A percentile compares a stretch with the other conserved stretches of the same genome.
These are phyloP conservation scores for Capsicum rhomboideum DNA, from an alignment of 257 asterid genomes.

Conservation along the genomic window DNA sequence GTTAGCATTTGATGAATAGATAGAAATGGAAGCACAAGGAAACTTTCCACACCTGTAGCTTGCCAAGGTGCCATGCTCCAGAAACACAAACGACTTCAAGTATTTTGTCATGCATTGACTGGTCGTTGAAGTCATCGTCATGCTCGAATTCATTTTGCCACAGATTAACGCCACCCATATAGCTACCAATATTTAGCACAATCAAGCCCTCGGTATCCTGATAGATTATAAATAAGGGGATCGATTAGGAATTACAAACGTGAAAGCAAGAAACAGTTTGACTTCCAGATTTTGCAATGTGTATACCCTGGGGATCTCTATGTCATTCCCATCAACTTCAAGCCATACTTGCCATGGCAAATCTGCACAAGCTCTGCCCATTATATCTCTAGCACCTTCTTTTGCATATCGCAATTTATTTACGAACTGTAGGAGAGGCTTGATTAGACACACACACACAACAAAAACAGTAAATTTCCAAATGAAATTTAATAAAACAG, in stretches of 20 bases:
- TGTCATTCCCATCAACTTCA: slow-evolving; percentile 71
- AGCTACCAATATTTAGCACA: slow-evolving; percentile 86
- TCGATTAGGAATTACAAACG: slow-evolving; percentile 3
- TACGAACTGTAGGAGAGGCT: slow-evolving; percentile 46
- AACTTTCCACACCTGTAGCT: slow-evolving; percentile 55
- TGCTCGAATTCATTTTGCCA: slow-evolving; percentile 84
- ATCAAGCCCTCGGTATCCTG: slow-evolving; percentile 85
- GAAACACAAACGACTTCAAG: slow-evolving; percentile 85
- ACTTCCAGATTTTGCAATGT: not conserved
- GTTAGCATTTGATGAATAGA: not conserved
- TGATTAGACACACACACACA: slow-evolving; percentile 16
- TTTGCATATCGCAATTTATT: slow-evolving; percentile 78
- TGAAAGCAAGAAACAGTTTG: not conserved
- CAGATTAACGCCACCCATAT: slow-evolving; percentile 91
- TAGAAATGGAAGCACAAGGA: slow-evolving; percentile 4
- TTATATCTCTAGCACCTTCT: slow-evolving; percentile 87
- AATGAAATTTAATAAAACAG: not conserved
- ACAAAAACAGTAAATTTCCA: slow-evolving; percentile 6
- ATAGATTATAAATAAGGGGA: slow-evolving; percentile 5
- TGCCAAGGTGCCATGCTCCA: slow-evolving; percentile 95
- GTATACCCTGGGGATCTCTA: slow-evolving; percentile 59
- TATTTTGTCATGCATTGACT: slow-evolving; percentile 71
- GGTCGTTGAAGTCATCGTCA: slow-evolving; percentile 62
- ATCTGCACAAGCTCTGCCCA: slow-evolving; percentile 90
- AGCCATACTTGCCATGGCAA: slow-evolving; percentile 94